Evolutionary conservation across 1,284 basidiomycete genomes (phyloP), one percentile per base, ranked within the genome.

Genomic region (Microbotryum scabiosae): DNA sequence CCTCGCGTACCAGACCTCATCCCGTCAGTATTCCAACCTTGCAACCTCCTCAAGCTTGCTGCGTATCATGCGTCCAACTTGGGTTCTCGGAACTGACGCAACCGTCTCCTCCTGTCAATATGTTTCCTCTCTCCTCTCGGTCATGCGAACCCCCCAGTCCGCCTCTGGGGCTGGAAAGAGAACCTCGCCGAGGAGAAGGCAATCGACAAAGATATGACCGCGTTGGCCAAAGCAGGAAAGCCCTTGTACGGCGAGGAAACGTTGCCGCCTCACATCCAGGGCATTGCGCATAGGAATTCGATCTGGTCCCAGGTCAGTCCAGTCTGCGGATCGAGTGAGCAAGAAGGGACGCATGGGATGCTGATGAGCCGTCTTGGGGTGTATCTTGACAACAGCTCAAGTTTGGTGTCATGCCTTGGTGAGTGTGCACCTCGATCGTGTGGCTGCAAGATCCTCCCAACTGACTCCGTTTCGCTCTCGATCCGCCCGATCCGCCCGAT

Each of bases 101-200:
- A 12, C 25, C 21, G 30, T 25, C 48, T 45, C n/a, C n/a, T n/a
- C n/a, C n/a, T n/a, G n/a, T n/a, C n/a, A n/a, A n/a, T n/a, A n/a
- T n/a, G n/a, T n/a, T n/a, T n/a, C n/a, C n/a, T n/a, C n/a, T n/a
- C n/a, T n/a, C n/a, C n/a, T n/a, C n/a, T n/a, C n/a, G n/a, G n/a
- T n/a, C n/a, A n/a, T n/a, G n/a, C n/a, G 43, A 53, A 43, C 36
- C 51, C 54, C 51, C 12, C 71, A 91, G 92, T 86, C 77, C 91
- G 94, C 50, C 94, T 98, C 81, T 93, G 90, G 90, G 94, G 94
- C 55, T 93, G 90, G 87, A 80, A 82, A 25, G 94, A 97, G 79
- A 99, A 99, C 79, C 84, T 71, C 23, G 51, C 82, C 67, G 79
- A 81, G 23, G 92, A 97, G 74, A 82, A 86, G 69, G 82, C 82